These are phyloP conservation scores for Axilococcus clingmanii DNA, from an alignment of 139 green algal genomes.

Conservation along the genomic window DNA sequence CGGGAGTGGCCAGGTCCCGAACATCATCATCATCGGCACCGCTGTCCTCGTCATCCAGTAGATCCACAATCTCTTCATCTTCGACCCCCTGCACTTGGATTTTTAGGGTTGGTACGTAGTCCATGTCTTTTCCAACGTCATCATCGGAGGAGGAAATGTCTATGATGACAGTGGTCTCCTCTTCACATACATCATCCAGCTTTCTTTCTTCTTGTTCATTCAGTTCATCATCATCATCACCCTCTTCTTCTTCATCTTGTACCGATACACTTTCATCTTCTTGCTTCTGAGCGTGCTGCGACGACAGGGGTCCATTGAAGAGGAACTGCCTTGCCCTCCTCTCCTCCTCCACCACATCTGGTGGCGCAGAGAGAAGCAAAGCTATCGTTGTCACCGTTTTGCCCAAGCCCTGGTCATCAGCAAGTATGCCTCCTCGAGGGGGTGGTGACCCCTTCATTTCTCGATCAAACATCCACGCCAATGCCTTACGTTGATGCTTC, in stretches of 20 bases:
- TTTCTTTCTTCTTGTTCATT: background rate
- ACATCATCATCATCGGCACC: background rate
- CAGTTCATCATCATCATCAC: constrained; percentile 2
- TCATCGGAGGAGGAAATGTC: background rate
- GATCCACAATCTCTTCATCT: background rate
- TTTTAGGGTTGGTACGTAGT: constrained; percentile 1
- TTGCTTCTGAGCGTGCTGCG: constrained; percentile 1
- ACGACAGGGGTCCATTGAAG: background rate
- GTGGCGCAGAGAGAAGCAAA: constrained; percentile 54
- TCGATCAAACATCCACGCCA: constrained; percentile 62
- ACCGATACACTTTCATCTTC: background rate
- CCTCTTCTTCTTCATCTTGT: background rate
- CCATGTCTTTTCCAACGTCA: background rate
- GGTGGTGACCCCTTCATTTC: constrained; percentile 26
- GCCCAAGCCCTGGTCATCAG: constrained; percentile 75
- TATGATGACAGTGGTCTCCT: no score
- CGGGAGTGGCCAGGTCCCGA: background rate
- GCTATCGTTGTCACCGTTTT: constrained; percentile 74
- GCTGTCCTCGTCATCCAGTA: background rate
- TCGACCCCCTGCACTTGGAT: background rate
- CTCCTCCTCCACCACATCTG: background rate
- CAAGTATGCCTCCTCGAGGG: constrained; percentile 61
- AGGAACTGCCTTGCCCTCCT: no score
- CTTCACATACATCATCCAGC: background rate
- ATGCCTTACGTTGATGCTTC: constrained; percentile 64